Conservation (phyloP, 2,329 filamentous ascomycete species). For the Penicillium concentricum region DNA sequence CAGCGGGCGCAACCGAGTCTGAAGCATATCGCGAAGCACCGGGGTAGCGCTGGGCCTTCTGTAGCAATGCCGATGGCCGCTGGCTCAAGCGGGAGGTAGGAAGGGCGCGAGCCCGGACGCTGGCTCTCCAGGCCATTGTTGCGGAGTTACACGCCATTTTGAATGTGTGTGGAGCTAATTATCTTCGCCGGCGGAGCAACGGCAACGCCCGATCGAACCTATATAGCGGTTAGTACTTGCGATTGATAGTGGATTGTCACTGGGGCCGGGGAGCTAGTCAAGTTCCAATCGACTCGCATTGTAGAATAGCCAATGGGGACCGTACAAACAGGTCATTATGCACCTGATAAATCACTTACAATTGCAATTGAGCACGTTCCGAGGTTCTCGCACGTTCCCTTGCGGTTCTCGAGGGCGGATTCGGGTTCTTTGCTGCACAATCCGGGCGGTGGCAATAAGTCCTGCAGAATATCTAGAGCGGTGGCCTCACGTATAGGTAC, state of each 20-base stretch:
- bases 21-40: conserved; percentile 24
- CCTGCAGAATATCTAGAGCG: neutral
- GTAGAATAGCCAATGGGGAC: neutral
- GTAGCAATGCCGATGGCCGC: conserved; percentile 22
- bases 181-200: conserved; percentile 15
- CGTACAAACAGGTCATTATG: neutral
- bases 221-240: conserved; percentile 11
- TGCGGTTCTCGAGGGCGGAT: conserved; percentile 20
- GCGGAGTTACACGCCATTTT: conserved; percentile 26
- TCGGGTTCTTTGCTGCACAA: conserved; percentile 15
- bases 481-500: neutral
- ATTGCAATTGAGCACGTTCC: conserved; percentile 19
- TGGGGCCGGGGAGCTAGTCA: neutral
- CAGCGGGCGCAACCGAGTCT: conserved; percentile 14
- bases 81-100: conserved; percentile 25
- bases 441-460: conserved; percentile 13
- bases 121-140: conserved; percentile 28
- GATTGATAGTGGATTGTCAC: neutral
- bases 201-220: conserved; percentile 21
- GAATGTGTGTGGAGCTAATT: conserved; percentile 13
- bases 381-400: conserved; percentile 20
- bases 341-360: conserved; percentile 12
- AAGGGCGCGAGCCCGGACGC: conserved; percentile 26
- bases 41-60: conserved; percentile 13
- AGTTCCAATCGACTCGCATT: neutral